Evolutionary conservation across 257 asterid genomes (phyloP), one percentile per base, ranked within the genome.

Genomic region (Leptodermis oblonga): DNA sequence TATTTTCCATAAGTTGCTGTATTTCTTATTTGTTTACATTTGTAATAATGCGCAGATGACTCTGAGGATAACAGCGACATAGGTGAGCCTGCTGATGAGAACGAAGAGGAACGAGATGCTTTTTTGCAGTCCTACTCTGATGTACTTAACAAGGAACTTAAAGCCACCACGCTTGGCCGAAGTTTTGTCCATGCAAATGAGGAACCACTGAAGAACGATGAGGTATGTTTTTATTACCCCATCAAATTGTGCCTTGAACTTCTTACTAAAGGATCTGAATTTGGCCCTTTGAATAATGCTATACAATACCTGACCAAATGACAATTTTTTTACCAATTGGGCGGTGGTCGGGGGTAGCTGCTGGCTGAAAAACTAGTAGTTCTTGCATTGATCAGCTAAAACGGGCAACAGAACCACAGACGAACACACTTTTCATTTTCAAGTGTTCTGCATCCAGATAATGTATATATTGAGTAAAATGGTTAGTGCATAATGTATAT

Each of bases 101-200:
- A 67, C 46, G 89, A 86, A 70, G 87, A 72, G 70, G 91, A 76
- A 73, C 82, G 67, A 60, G 86, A 82, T 65, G 80, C 78, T 79
- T 94, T 94, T 83, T 82, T 86, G 92, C 73, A 73, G 59, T 84
- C 92, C 36, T 94, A 94, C 79, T 77, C 99, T 0, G 86, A 84
- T 68, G 82, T 73, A 68, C 84, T 94, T 62, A 87, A 85, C 81
- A 84, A 84, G 75, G 97, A 94, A 80, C 80, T 94, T 86, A 91
- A 85, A 74, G 85, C 80, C 65, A 83, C 91, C 23, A 85, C 96
- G 12, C 92, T 91, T 42, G 80, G 80, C 62, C 86, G 85, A 77
- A 91, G 91, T 64, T 86, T 89, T 60, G 85, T 82, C 39, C 96
- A 77, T 59, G 84, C 95, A 54, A 79, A 80, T 37, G 90, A 84